These are phyloP conservation scores for Penicillium steckii DNA, from an alignment of 495 filamentous ascomycete species.

Conservation along the genomic window DNA sequence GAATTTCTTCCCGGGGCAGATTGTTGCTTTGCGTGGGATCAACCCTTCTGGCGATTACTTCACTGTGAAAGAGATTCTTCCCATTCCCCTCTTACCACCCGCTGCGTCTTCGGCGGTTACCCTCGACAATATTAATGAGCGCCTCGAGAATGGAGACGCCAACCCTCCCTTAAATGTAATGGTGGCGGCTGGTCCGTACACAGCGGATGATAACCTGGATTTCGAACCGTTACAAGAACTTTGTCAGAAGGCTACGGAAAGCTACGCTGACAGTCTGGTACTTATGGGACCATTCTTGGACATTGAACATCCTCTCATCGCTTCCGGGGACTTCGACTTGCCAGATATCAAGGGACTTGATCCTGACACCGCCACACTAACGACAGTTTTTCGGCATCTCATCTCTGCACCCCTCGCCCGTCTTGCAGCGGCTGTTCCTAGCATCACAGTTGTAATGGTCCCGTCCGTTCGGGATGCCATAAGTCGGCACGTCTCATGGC, in stretches of 20 bases:
- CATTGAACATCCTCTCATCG: slow-evolving; percentile 84
- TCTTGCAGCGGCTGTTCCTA: slow-evolving; percentile 66
- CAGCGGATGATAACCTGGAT: slow-evolving; percentile 82
- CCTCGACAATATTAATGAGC: slow-evolving; percentile 63
- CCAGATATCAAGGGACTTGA: slow-evolving; percentile 68
- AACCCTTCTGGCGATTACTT: slow-evolving; percentile 88
- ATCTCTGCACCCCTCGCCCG: slow-evolving; percentile 65
- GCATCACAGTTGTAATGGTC: slow-evolving; percentile 76
- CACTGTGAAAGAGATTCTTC: slow-evolving; percentile 71
- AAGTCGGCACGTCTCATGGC: slow-evolving; percentile 82
- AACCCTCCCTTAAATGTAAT: slow-evolving; percentile 70
- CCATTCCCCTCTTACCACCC: slow-evolving; percentile 66
- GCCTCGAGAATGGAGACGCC: slow-evolving; percentile 57
- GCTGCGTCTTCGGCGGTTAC: slow-evolving; percentile 61
- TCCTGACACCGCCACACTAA: slow-evolving; percentile 73
- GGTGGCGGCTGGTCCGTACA: slow-evolving; percentile 84
- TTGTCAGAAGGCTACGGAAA: slow-evolving; percentile 71
- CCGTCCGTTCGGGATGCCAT: slow-evolving; percentile 85
- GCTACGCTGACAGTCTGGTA: slow-evolving; percentile 75
- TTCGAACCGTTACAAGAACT: slow-evolving; percentile 84
- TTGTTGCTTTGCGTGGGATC: slow-evolving; percentile 80
- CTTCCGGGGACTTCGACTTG: slow-evolving; percentile 85
- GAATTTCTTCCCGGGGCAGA: slow-evolving; percentile 94
- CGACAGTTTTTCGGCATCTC: slow-evolving; percentile 77
- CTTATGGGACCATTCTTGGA: slow-evolving; percentile 88